Evolutionary conservation across 768 basidiomycete species (phyloP).

Genomic region (Termitomyces sp.): DNA sequence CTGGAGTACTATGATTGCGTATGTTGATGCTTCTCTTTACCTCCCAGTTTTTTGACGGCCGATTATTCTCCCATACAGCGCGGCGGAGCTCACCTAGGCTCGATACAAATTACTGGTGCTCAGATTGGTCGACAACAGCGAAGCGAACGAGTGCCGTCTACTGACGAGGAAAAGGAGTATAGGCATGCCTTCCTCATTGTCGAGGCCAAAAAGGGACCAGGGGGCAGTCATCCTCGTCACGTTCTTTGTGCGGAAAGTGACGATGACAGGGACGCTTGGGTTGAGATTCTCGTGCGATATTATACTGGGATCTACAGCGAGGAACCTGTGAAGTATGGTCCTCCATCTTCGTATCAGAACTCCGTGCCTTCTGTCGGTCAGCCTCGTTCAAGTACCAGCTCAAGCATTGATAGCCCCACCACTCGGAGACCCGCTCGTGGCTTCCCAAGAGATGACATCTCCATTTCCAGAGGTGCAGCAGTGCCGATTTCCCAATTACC

Average conservation of each 20-base stretch:
- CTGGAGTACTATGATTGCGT: conserved; percentile 96
- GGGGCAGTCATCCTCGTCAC: conserved; percentile 72
- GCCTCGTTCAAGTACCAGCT: conserved; percentile 54
- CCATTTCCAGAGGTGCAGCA: conserved; percentile 41
- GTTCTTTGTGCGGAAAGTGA: conserved; percentile 98
- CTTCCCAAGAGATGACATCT: conserved; percentile 57
- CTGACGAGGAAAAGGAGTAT: conserved; percentile 89
- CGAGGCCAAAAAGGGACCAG: conserved; percentile 74
- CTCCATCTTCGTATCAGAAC: conserved; percentile 17
- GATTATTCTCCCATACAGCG: conserved; percentile 46
- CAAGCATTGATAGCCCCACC: conserved; percentile 31
- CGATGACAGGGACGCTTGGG: conserved; percentile 90
- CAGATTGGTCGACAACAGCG: conserved; percentile 95
- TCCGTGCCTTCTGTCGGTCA: conserved; percentile 27
- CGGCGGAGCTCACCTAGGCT: conserved; percentile 87
- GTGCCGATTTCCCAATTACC: conserved; percentile 56
- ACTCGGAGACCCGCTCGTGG: conserved; percentile 37
- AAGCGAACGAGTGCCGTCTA: conserved; percentile 42
- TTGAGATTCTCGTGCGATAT: conserved; percentile 87
- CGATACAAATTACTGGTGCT: conserved; percentile 86
- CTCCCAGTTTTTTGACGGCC: conserved; percentile 9
- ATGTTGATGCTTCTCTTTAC: conserved; percentile 31
- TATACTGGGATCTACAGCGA: conserved; percentile 80
- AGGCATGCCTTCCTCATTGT: conserved; percentile 97
- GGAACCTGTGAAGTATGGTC: conserved; percentile 45